Evolutionary conservation across 371 early-diverging fungal genomes (phyloP).

Genomic region (Mortierella sp.): DNA sequence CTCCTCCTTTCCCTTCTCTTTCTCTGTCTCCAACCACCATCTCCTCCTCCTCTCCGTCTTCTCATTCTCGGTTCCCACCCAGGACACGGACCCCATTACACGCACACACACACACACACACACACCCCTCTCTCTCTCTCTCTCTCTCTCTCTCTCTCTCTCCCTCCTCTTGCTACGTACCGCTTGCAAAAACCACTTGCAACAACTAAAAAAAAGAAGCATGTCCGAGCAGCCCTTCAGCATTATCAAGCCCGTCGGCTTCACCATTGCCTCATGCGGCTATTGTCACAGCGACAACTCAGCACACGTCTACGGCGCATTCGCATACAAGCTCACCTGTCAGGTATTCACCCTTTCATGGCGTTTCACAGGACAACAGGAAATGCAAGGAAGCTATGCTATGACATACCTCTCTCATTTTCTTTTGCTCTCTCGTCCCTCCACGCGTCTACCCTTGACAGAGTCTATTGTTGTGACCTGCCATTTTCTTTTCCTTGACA

Average conservation of each 20-base stretch:
- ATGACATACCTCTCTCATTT: background rate
- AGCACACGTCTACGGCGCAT: conserved; percentile 52
- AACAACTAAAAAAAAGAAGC: background rate
- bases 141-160: no score
- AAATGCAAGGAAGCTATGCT: background rate
- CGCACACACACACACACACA: no score
- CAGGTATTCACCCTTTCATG: conserved; percentile 21
- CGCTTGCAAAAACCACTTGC: background rate
- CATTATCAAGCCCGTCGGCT: conserved; percentile 51
- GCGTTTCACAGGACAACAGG: background rate
- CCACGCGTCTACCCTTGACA: background rate
- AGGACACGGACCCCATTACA: conserved; percentile 1
- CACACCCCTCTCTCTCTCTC: background rate
- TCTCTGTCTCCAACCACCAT: background rate
- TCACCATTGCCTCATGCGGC: conserved; percentile 54
- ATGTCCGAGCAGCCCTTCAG: conserved; percentile 51
- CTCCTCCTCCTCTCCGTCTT: background rate
- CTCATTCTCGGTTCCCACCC: background rate
- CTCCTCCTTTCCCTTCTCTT: background rate
- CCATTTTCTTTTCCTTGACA: background rate
- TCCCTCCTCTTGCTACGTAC: background rate
- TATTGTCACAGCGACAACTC: conserved; percentile 47
- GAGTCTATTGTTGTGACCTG: conserved; percentile 4
- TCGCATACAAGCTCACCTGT: conserved; percentile 44
- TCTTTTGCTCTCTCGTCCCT: background rate